A percentile compares a stretch with the other conserved stretches of the same genome.
These are phyloP conservation scores for Afroboletus lepidellus DNA, from an alignment of 1,284 basidiomycete genomes.

Conservation along the genomic window DNA sequence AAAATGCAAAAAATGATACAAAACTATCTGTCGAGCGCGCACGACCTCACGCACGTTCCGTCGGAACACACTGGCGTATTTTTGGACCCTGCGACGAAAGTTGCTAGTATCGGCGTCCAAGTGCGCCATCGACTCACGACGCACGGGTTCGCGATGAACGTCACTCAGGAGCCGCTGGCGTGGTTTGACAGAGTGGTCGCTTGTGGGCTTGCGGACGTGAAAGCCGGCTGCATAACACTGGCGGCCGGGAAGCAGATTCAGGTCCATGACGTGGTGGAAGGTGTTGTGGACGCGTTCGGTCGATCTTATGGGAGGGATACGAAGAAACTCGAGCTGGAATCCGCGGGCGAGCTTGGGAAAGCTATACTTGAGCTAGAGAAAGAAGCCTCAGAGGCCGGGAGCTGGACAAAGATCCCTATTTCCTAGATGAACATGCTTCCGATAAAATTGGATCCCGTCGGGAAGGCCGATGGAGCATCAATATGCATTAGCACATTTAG, in stretches of 20 bases:
- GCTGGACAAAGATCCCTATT: conserved; percentile 22
- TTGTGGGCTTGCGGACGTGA: conserved; percentile 88
- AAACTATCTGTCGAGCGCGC: conserved; percentile 53
- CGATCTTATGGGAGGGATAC: conserved; percentile 54
- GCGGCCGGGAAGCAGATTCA: conserved; percentile 39
- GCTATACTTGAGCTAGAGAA: conserved; percentile 48
- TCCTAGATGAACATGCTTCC: not conserved
- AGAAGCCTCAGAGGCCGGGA: conserved; percentile 31
- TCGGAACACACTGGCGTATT: conserved; percentile 81
- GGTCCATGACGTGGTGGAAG: conserved; percentile 53
- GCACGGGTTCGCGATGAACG: conserved; percentile 94
- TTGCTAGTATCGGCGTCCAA: conserved; percentile 96
- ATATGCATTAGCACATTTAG: too few relatives aligned
- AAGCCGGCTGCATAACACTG: conserved; percentile 64
- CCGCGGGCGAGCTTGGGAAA: conserved; percentile 51
- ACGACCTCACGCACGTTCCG: conserved; percentile 51
- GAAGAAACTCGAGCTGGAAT: conserved; percentile 44
- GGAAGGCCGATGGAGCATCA: too few relatives aligned
- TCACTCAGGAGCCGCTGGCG: conserved; percentile 72
- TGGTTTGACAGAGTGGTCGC: conserved; percentile 93
- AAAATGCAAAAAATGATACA: conserved; percentile 54
- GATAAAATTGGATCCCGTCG: too few relatives aligned
- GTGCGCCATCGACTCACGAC: conserved; percentile 91
- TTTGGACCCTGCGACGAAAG: conserved; percentile 65
- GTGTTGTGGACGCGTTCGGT: conserved; percentile 54